Percentiles rank a stretch among this genome's conserved stretches.
phyloP scores from a whole-genome alignment of 2,329 filamentous ascomycete species.

The Colletotrichum graminicola region DNA sequence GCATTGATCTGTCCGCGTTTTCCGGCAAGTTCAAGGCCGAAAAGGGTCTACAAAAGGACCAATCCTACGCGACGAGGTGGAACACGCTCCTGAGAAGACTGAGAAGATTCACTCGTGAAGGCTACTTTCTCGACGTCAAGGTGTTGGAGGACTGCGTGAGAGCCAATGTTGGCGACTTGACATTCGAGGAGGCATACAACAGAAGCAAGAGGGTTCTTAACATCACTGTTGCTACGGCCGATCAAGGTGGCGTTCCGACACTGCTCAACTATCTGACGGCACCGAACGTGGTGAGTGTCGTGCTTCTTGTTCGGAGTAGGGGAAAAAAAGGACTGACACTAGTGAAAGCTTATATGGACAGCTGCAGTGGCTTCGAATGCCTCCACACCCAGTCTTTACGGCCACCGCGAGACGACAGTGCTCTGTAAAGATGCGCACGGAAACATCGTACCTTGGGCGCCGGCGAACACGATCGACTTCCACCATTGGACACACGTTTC shows the following conservation, averaged over 20 bases:
- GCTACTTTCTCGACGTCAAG: slow-evolving; percentile 85
- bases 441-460: slow-evolving; percentile 79
- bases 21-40: slow-evolving; percentile 50
- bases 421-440: slow-evolving; percentile 84
- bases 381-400: slow-evolving; percentile 73
- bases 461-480: slow-evolving; percentile 71
- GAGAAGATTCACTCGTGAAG: slow-evolving; percentile 77
- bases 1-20: slow-evolving; percentile 87
- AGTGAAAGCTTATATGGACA: slow-evolving; percentile 78
- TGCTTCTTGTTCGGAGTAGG: not conserved
- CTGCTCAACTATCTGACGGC: slow-evolving; percentile 93
- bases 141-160: slow-evolving; percentile 87
- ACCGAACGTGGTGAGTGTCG: slow-evolving; percentile 82
- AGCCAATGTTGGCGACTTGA: slow-evolving; percentile 87
- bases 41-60: slow-evolving; percentile 50
- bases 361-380: slow-evolving; percentile 83
- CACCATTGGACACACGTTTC: slow-evolving; percentile 76
- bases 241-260: slow-evolving; percentile 81
- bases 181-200: slow-evolving; percentile 92
- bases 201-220: slow-evolving; percentile 89
- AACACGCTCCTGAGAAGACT: slow-evolving; percentile 75
- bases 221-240: slow-evolving; percentile 86
- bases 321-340: slow-evolving; percentile 28
- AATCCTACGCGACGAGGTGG: slow-evolving; percentile 59
- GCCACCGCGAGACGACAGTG: slow-evolving; percentile 72